phyloP scores from a whole-genome alignment of 2,329 filamentous ascomycete genomes.

The Fusarium staphyleae region DNA sequence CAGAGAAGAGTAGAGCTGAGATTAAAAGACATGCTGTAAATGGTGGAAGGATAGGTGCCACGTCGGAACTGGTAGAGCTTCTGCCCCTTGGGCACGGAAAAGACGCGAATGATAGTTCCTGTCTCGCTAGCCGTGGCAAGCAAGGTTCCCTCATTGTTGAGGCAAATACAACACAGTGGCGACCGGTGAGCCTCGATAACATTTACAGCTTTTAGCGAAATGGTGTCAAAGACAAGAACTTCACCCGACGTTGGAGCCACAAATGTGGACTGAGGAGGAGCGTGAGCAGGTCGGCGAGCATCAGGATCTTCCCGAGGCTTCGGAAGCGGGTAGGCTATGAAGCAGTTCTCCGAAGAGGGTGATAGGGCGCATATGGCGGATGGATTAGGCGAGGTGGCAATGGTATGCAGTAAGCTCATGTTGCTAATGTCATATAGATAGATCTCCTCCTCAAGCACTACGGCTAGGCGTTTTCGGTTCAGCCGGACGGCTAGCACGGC shows the following conservation, averaged over 20 bases:
- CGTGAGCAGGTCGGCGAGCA: conserved; percentile 75
- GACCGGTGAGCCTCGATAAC: conserved; percentile 95
- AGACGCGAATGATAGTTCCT: conserved; percentile 95
- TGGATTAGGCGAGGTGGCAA: conserved; percentile 92
- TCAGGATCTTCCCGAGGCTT: conserved; percentile 69
- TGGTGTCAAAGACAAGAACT: conserved; percentile 89
- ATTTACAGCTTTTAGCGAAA: conserved; percentile 90
- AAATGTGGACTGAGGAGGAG: conserved; percentile 80
- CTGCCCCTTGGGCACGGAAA: conserved; percentile 86
- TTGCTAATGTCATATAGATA: conserved; percentile 99
- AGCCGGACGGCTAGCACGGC: conserved; percentile 91
- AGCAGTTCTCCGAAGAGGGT: conserved; percentile 94
- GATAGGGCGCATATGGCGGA: conserved; percentile 91
- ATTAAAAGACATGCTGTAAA: conserved; percentile 99
- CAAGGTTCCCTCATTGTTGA: conserved; percentile 91
- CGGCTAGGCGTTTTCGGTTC: conserved; percentile 91
- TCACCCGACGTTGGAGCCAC: conserved; percentile 87
- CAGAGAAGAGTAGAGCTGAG: conserved; percentile 90
- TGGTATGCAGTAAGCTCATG: conserved; percentile 93
- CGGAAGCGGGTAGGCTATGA: conserved; percentile 90
- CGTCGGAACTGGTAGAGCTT: conserved; percentile 97
- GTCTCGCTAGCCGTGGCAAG: conserved; percentile 96
- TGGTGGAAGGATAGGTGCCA: conserved; percentile 92
- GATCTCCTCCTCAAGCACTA: conserved; percentile 93
- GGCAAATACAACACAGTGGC: conserved; percentile 85